A percentile compares a stretch with the other conserved stretches of the same genome.
Conservation (phyloP, 106 monocot species). For the Ottelia alismoides region DNA sequence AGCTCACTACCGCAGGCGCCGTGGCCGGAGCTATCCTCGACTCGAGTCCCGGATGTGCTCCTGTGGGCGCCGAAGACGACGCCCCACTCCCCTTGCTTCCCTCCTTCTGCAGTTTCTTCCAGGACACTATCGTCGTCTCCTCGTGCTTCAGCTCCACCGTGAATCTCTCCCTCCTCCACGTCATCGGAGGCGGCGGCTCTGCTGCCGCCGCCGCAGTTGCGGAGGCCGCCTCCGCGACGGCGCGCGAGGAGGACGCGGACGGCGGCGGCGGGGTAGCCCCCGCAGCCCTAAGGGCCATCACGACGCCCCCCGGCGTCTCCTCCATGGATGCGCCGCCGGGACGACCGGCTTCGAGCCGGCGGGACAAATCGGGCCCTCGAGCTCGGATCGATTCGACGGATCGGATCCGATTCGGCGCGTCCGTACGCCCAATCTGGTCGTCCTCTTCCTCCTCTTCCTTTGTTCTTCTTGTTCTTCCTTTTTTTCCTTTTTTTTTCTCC, state of each 20-base stretch:
- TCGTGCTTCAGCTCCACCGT: constrained; percentile 62
- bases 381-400: too few relatives aligned
- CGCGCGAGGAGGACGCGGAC: constrained; percentile 2
- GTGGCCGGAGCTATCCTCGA: constrained; percentile 7
- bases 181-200: background rate
- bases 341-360: background rate
- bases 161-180: constrained; percentile 39
- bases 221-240: constrained; percentile 1
- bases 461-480: too few relatives aligned
- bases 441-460: too few relatives aligned
- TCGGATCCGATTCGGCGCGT: too few relatives aligned
- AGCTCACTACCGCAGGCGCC: constrained; percentile 12
- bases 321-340: background rate
- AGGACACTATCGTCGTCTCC: constrained; percentile 95
- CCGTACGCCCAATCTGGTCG: too few relatives aligned
- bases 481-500: too few relatives aligned
- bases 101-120: constrained; percentile 87
- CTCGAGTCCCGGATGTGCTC: constrained; percentile 10
- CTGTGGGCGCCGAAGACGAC: background rate
- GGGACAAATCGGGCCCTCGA: too few relatives aligned
- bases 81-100: background rate
- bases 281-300: background rate
- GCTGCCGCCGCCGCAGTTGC: background rate
- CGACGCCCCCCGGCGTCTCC: background rate
- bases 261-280: background rate